phyloP scores from a whole-genome alignment of 306 rosid species.

The Betula pendula region DNA sequence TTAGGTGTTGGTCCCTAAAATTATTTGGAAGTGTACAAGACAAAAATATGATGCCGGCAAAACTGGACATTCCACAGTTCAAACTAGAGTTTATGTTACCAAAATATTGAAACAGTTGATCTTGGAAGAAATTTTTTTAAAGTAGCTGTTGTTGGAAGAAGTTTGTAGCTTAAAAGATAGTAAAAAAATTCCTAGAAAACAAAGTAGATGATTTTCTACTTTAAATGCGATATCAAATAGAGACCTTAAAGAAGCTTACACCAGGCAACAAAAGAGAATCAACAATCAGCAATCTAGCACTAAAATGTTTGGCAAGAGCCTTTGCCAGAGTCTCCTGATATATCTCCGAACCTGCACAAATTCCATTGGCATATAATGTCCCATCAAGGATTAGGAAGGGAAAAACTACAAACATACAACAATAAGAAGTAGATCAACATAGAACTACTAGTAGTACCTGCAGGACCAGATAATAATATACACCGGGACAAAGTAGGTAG shows the following conservation, averaged over 20 bases:
- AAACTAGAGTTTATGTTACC: background rate
- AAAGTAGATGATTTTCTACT: slow-evolving; percentile 3
- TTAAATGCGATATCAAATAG: slow-evolving; percentile 11
- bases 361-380: slow-evolving; percentile 17
- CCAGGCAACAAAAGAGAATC: slow-evolving; percentile 85
- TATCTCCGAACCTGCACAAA: slow-evolving; percentile 86
- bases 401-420: background rate
- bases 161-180: background rate
- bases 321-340: slow-evolving; percentile 87
- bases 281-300: slow-evolving; percentile 68
- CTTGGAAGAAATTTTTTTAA: background rate
- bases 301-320: slow-evolving; percentile 91
- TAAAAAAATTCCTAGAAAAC: background rate
- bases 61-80: background rate
- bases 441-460: slow-evolving; percentile 52
- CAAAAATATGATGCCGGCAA: background rate
- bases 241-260: slow-evolving; percentile 55
- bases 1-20: slow-evolving; percentile 57
- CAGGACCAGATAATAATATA: slow-evolving; percentile 85
- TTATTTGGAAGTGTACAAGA: slow-evolving; percentile 22
- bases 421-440: background rate
- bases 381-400: slow-evolving; percentile 6
- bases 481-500: slow-evolving; percentile 78
- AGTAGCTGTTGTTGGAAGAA: background rate
- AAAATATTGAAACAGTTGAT: slow-evolving; percentile 4